A percentile compares a stretch with the other conserved stretches of the same genome.
phyloP scores from a whole-genome alignment of 2,329 filamentous ascomycete species.

The Microdochium bolleyi region DNA sequence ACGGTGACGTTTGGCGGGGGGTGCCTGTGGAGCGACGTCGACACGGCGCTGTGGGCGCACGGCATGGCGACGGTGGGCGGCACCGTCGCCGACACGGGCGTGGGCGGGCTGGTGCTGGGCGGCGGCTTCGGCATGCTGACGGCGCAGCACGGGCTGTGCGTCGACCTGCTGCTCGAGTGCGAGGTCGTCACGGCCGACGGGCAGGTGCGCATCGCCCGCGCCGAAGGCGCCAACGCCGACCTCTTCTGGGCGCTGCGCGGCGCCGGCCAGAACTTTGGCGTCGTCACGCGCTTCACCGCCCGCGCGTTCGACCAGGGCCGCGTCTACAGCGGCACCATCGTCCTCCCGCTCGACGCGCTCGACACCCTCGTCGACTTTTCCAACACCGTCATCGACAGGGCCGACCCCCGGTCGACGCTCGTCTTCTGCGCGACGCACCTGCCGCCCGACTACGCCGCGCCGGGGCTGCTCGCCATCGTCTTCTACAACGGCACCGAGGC shows the following conservation, averaged over 20 bases:
- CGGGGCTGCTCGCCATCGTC: constrained; percentile 15
- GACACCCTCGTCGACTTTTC: constrained; percentile 18
- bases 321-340: constrained; percentile 19
- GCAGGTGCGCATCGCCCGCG: constrained; percentile 5
- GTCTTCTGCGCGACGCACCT: constrained; percentile 7
- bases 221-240: constrained; percentile 33
- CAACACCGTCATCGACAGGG: constrained; percentile 17
- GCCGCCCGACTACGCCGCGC: constrained; percentile 17
- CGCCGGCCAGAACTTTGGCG: constrained; percentile 52
- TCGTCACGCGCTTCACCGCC: constrained; percentile 38
- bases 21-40: constrained; percentile 45
- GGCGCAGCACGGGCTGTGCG: constrained; percentile 42
- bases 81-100: constrained; percentile 54
- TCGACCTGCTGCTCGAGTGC: constrained; percentile 43
- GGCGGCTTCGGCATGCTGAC: constrained; percentile 49
- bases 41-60: constrained; percentile 37
- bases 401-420: constrained; percentile 9
- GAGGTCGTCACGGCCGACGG: constrained; percentile 45
- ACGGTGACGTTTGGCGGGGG: constrained; percentile 43
- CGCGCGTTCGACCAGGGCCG: constrained; percentile 20
- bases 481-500: constrained; percentile 27
- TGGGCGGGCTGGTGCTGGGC: constrained; percentile 49
- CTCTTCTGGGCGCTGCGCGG: constrained; percentile 52
- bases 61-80: constrained; percentile 52
- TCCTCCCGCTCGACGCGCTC: constrained; percentile 16